These are phyloP conservation scores for Camellia sinensis DNA, from an alignment of 148 eudicot species.

Conservation along the genomic window DNA sequence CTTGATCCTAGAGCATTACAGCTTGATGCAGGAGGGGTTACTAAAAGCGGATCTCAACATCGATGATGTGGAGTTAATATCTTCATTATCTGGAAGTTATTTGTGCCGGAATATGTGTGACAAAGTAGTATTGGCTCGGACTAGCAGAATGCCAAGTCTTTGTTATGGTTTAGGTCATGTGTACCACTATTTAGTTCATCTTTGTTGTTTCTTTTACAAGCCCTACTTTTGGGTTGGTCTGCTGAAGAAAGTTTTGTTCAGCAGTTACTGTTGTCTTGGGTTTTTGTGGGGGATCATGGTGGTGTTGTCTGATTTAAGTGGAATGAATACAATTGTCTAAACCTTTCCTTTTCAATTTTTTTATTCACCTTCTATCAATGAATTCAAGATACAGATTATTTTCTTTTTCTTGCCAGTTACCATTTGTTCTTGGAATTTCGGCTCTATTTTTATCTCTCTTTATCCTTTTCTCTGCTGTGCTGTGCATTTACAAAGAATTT, in stretches of 20 bases:
- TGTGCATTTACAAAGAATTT: too few species aligned
- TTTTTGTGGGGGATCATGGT: slow-evolving; percentile 6
- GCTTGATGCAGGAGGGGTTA: slow-evolving; percentile 27
- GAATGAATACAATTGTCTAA: neutral
- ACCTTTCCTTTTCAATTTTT: neutral
- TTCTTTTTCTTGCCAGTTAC: neutral
- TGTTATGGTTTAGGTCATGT: slow-evolving; percentile 8
- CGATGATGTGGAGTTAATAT: neutral
- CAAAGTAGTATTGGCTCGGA: neutral
- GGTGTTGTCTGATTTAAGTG: slow-evolving; percentile 4
- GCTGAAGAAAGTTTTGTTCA: neutral
- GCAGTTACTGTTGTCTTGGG: neutral
- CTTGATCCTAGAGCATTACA: slow-evolving; percentile 69
- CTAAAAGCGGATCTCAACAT: slow-evolving; percentile 18
- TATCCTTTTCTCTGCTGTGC: too few species aligned
- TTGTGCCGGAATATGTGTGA: neutral
- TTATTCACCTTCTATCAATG: neutral
- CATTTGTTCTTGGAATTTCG: neutral
- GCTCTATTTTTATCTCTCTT: neutral
- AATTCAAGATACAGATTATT: neutral
- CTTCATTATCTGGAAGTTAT: neutral
- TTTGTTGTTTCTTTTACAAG: neutral
- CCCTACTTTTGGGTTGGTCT: neutral
- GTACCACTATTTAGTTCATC: neutral
- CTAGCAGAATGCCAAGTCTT: neutral